These are phyloP conservation scores for Boletellus ananas DNA, from an alignment of 768 basidiomycete species.

Conservation along the genomic window DNA sequence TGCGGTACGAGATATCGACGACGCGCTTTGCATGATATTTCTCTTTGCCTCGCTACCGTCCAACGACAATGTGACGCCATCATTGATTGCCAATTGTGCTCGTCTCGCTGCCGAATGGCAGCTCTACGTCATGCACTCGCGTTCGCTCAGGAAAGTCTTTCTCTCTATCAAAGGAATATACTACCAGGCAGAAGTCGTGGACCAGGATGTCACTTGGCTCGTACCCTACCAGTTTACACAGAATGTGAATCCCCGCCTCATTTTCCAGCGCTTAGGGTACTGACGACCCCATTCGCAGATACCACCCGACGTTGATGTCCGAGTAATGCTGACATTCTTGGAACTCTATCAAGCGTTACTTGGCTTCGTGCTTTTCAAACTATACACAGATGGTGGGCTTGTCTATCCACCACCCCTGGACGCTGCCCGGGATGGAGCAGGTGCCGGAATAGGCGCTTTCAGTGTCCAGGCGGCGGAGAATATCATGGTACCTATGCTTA, in stretches of 20 bases:
- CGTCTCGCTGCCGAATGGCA: slow-evolving; percentile 95
- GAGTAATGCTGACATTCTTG: slow-evolving; percentile 96
- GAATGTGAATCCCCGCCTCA: slow-evolving; percentile 46
- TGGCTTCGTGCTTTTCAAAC: slow-evolving; percentile 94
- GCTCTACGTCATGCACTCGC: slow-evolving; percentile 87
- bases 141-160: slow-evolving; percentile 83
- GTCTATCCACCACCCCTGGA: slow-evolving; percentile 96
- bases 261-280: slow-evolving; percentile 1
- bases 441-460: slow-evolving; percentile 87
- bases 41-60: slow-evolving; percentile 91
- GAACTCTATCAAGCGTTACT: slow-evolving; percentile 97
- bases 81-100: slow-evolving; percentile 86
- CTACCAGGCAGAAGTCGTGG: slow-evolving; percentile 94
- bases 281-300: slow-evolving; percentile 48
- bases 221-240: slow-evolving; percentile 98
- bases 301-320: slow-evolving; percentile 92
- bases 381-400: slow-evolving; percentile 92
- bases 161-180: slow-evolving; percentile 98
- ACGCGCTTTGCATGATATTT: slow-evolving; percentile 92
- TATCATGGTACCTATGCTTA: slow-evolving; percentile 17
- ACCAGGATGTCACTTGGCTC: slow-evolving; percentile 91
- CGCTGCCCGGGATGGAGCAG: slow-evolving; percentile 72
- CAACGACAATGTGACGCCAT: slow-evolving; percentile 73
- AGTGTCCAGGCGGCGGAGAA: slow-evolving; percentile 54
- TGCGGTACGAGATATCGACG: slow-evolving; percentile 93